Percentiles rank a stretch among this genome's conserved stretches.
Evolutionary conservation across 2,329 filamentous ascomycete species (phyloP).

Genomic region (Alternaria ventricosa): DNA sequence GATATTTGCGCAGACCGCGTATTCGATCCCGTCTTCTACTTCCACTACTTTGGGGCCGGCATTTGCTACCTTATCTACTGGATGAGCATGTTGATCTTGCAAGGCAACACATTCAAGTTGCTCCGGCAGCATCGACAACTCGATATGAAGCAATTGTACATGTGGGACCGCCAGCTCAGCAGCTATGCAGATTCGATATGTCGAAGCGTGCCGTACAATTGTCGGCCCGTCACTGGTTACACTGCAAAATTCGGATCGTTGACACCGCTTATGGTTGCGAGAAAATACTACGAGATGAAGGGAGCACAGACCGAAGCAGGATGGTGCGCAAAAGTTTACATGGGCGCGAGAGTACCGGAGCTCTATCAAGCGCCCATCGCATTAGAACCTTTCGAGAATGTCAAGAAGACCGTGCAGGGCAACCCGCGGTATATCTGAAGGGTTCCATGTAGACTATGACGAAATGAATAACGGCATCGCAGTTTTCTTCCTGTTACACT

Average conservation of each 20-base stretch:
- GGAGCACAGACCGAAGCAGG: slow-evolving; percentile 30
- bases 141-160: slow-evolving; percentile 36
- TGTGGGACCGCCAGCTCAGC: slow-evolving; percentile 42
- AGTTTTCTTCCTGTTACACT: background rate
- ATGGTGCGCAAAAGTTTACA: slow-evolving; percentile 43
- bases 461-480: background rate
- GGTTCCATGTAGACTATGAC: background rate
- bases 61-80: slow-evolving; percentile 47
- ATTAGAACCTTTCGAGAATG: slow-evolving; percentile 35
- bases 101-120: slow-evolving; percentile 43
- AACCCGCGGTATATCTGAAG: slow-evolving; percentile 30
- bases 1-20: slow-evolving; percentile 33
- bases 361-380: slow-evolving; percentile 36
- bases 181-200: slow-evolving; percentile 43
- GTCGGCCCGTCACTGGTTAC: slow-evolving; percentile 36
- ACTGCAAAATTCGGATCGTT: slow-evolving; percentile 42
- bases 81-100: slow-evolving; percentile 47
- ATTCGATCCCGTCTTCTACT: slow-evolving; percentile 40
- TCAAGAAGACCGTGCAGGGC: slow-evolving; percentile 34
- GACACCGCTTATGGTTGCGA: slow-evolving; percentile 44
- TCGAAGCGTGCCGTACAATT: slow-evolving; percentile 41
- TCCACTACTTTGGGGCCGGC: slow-evolving; percentile 40
- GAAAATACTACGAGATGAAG: slow-evolving; percentile 44
- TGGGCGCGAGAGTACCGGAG: slow-evolving; percentile 38
- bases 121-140: slow-evolving; percentile 32